A percentile compares a stretch with the other conserved stretches of the same genome.
Conservation (phyloP, 1,284 basidiomycete genomes). For the Phellinidium pouzarii region DNA sequence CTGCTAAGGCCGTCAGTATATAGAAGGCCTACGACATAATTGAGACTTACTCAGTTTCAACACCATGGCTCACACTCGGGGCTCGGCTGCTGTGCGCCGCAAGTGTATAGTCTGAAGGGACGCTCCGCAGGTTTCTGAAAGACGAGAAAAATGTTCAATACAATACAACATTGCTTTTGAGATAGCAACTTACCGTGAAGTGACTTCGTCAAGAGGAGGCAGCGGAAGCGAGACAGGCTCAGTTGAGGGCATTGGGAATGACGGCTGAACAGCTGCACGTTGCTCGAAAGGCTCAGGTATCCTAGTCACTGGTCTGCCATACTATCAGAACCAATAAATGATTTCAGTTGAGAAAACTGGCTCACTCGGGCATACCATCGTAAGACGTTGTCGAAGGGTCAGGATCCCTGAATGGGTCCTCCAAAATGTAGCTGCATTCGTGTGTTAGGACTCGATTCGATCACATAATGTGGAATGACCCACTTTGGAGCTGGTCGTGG, state of each 20-base stretch:
- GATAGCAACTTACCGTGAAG: slow-evolving; percentile 1
- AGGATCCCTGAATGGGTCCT: slow-evolving; percentile 18
- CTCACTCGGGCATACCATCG: slow-evolving; percentile 10
- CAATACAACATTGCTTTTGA: neutral
- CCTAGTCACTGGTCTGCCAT: slow-evolving; percentile 17
- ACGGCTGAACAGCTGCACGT: neutral
- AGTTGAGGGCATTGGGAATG: neutral
- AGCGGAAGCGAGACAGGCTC: slow-evolving; percentile 8
- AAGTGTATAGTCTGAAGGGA: slow-evolving; percentile 18
- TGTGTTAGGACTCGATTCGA: neutral
- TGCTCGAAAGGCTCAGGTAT: neutral
- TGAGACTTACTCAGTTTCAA: slow-evolving; percentile 14
- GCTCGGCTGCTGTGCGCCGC: slow-evolving; percentile 13
- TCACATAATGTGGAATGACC: neutral
- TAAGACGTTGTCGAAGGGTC: slow-evolving; percentile 18
- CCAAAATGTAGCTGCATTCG: slow-evolving; percentile 1
- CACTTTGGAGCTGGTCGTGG: slow-evolving; percentile 6
- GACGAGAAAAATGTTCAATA: neutral
- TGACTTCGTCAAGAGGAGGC: slow-evolving; percentile 15
- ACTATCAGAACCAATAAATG: neutral
- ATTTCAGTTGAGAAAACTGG: neutral
- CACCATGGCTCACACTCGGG: slow-evolving; percentile 8
- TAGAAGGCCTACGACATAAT: neutral
- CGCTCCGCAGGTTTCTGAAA: slow-evolving; percentile 7
- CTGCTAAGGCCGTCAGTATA: neutral